Conservation (phyloP, 176 grass and related monocot genomes). For the Tuctoria greenei region DNA sequence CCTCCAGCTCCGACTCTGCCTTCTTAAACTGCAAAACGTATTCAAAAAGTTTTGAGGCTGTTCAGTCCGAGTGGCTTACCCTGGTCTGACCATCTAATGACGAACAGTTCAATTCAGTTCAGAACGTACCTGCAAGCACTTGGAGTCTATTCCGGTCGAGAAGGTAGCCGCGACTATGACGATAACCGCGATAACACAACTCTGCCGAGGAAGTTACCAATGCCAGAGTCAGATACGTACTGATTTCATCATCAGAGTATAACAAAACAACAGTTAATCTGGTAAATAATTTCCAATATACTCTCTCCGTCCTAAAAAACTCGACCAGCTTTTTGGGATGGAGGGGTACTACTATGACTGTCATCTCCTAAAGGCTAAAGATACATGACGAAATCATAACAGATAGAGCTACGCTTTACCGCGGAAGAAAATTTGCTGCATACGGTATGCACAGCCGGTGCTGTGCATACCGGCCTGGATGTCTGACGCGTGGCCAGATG, state of each 20-base stretch:
- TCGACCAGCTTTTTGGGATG: too few relatives aligned
- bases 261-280: not conserved
- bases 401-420: not conserved
- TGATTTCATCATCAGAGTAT: not conserved
- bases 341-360: not conserved
- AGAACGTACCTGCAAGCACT: constrained; percentile 68
- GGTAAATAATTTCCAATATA: not conserved
- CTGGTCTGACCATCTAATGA: too few relatives aligned
- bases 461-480: too few relatives aligned
- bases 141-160: constrained; percentile 91
- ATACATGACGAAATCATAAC: too few relatives aligned
- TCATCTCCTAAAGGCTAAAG: not conserved
- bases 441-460: too few relatives aligned
- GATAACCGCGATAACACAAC: constrained; percentile 85
- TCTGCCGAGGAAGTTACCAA: constrained; percentile 34
- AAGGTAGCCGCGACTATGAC: constrained; percentile 89
- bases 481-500: too few relatives aligned
- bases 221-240: not conserved
- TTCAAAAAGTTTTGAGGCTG: not conserved
- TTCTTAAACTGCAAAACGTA: constrained; percentile 74
- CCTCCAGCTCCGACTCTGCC: constrained; percentile 47
- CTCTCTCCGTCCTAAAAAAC: too few relatives aligned
- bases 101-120: not conserved
- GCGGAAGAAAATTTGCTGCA: too few relatives aligned
- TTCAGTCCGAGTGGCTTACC: not conserved